Conservation (phyloP, 768 basidiomycete genomes). For the Mycena albidolilacea region DNA sequence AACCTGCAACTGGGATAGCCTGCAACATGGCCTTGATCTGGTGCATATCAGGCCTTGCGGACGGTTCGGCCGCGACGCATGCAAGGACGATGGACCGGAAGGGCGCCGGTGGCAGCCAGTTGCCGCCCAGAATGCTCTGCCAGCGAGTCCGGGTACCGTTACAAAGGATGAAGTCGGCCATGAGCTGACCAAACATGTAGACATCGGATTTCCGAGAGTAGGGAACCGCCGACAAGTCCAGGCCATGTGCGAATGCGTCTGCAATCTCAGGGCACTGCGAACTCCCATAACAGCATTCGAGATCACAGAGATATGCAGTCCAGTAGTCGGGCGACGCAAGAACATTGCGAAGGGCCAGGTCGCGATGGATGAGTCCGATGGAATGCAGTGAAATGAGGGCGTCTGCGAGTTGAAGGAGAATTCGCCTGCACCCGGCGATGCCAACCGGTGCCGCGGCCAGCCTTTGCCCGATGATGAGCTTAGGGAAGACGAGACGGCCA, state of each 20-base stretch:
- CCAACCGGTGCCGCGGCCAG: neutral
- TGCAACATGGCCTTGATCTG: slow-evolving; percentile 32
- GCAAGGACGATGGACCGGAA: slow-evolving; percentile 27
- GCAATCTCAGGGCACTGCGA: slow-evolving; percentile 27
- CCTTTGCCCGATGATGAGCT: neutral
- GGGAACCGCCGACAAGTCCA: neutral
- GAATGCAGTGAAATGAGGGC: slow-evolving; percentile 8
- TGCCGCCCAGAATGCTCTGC: slow-evolving; percentile 18
- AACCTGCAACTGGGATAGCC: slow-evolving; percentile 19
- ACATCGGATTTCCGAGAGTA: slow-evolving; percentile 37
- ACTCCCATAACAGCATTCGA: slow-evolving; percentile 31
- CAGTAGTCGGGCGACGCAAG: slow-evolving; percentile 7
- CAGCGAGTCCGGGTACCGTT: slow-evolving; percentile 16
- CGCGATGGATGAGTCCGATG: slow-evolving; percentile 14
- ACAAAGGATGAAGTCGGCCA: slow-evolving; percentile 30
- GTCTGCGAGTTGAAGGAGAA: slow-evolving; percentile 5
- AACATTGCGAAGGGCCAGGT: slow-evolving; percentile 11
- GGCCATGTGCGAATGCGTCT: neutral
- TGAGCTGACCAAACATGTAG: slow-evolving; percentile 30
- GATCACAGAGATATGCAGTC: slow-evolving; percentile 27
- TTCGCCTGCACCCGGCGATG: neutral
- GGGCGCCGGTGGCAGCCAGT: slow-evolving; percentile 34
- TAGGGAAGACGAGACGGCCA: slow-evolving; percentile 27
- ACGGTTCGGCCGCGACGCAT: slow-evolving; percentile 14
- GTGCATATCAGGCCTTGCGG: slow-evolving; percentile 27